Base-by-base conservation (phyloP, 2,329 filamentous ascomycete genomes). In the Diaporthe humulicola region DNA sequence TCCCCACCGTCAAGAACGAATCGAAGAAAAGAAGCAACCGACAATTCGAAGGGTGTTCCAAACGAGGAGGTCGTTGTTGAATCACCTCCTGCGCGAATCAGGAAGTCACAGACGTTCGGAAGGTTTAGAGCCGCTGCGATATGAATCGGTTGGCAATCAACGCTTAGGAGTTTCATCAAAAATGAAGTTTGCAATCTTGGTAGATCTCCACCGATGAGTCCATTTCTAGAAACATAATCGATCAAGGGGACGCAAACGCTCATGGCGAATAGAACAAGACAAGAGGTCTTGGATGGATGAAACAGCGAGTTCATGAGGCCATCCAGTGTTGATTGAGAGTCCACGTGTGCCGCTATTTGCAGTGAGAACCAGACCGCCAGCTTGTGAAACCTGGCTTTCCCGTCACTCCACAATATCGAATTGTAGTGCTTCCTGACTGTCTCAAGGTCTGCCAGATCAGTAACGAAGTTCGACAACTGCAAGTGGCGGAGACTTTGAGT, bases 201-300 rank as follows among this genome's bases (percentile, higher is more conserved):
- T 8, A 4, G 17, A 30, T 56, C 10, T 6, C 3, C 30, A 4
- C 19, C 2, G 2, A 15, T 25, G 7, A 61, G 6, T 30, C 38
- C 38, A 10, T 19, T 28, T 0, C 0, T 4, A 10, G 3, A 5
- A 25, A 6, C 22, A 4, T 45, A 7, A 12, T 10, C 3, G 1
- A 2, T 15, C 15, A 61, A 10, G 0, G 0, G 1, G 8, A 30
- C 2, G 9, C 38, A 61, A 8, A 61, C 2, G 8, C 19, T 9
- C 3, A 40, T 30, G 3, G 38, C 25, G 25, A 45, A 61, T 4
- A 61, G 38, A 45, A 30, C 1, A 17, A 61, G 15, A 5, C 15
- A 61, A 2, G 58, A 61, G 6, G 58, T 28, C 25, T 45, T 45
- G 15, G n/a, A 28, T 28, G 58, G 38, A 8, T 61, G 58, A 22